Evolutionary conservation across 2,329 filamentous ascomycete species (phyloP), one percentile per base, ranked within the genome.

Genomic region (Monosporascus sp.): DNA sequence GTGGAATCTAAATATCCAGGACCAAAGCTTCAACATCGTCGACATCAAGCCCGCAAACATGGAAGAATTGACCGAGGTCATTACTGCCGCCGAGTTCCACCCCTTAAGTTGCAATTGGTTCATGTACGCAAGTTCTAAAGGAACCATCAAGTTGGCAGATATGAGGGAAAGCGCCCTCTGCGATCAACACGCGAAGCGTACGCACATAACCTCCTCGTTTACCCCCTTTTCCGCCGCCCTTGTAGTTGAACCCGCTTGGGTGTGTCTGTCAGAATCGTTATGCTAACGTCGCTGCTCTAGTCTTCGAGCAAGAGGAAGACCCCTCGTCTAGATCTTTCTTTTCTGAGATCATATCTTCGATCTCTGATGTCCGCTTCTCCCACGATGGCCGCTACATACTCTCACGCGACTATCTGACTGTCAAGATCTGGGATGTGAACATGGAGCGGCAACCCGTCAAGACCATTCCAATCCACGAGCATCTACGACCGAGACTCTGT

Each of bases 21-120:
- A 97, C 65, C 93, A 97, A 75, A 97, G 94, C 77, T 99, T 99
- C 82, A 99, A 99, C 75, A 99, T 99, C 69, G 94, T 99, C 57
- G 94, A 99, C 71, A 99, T 99, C 79, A 99, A 99, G 74, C 94
- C 94, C 8, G 94, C 94, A 41, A 99, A 99, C 72, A 99, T 99
- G 94, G 94, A 99, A 74, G 94, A 99, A 76, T 80, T 99, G 60
- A 99, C 94, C 1, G 94, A 99, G 72, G 94, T 99, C 63, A 97
- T 99, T 68, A 99, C 94, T 14, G 94, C 94, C 43, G 94, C 94
- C 51, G 94, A 99, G 68, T 99, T 99, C 67, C 94, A 99, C 68
- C 94, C 94, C 6, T 79, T 87, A 66, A 96, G 92, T 78, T 99
- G 94, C 81, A 97, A 99, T 74, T 96, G 90, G 91, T 97, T 99